Evolutionary conservation across 768 basidiomycete species (phyloP).

Genomic region (Russula compacta): DNA sequence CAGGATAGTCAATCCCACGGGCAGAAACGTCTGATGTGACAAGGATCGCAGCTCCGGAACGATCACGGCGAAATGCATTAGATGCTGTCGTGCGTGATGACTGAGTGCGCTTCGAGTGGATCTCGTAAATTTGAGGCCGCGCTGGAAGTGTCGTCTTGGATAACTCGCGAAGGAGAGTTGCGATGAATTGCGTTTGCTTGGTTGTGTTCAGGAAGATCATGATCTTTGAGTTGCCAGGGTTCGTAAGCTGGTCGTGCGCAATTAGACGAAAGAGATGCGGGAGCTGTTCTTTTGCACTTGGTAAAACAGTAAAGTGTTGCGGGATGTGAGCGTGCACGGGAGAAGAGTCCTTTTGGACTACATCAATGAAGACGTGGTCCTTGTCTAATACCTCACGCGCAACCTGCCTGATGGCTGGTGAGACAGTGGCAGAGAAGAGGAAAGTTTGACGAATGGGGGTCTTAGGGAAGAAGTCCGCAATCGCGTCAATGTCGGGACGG

Average conservation of each 20-base stretch:
- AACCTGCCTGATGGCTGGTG: conserved; percentile 59
- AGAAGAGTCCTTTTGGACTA: conserved; percentile 48
- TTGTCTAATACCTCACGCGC: conserved; percentile 49
- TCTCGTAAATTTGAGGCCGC: conserved; percentile 61
- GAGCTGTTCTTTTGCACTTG: conserved; percentile 55
- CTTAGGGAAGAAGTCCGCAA: conserved; percentile 52
- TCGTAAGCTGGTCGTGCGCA: conserved; percentile 76
- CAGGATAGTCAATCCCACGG: conserved; percentile 83
- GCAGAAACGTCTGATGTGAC: conserved; percentile 86
- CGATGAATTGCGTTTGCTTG: conserved; percentile 72
- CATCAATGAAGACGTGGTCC: conserved; percentile 66
- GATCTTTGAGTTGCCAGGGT: conserved; percentile 58
- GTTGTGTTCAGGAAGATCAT: conserved; percentile 83
- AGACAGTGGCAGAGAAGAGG: conserved; percentile 85
- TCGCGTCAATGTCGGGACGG: conserved; percentile 73
- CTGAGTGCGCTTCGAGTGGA: conserved; percentile 71
- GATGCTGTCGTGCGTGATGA: conserved; percentile 47
- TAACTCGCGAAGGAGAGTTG: conserved; percentile 50
- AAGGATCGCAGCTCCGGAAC: conserved; percentile 47
- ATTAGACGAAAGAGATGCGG: conserved; percentile 73
- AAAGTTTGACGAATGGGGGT: conserved; percentile 74
- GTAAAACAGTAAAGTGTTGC: conserved; percentile 75
- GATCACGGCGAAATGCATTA: conserved; percentile 48
- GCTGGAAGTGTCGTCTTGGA: conserved; percentile 39
- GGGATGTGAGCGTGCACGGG: conserved; percentile 68